phyloP scores from a whole-genome alignment of 768 basidiomycete species.

The Phylloporus arenicola region DNA sequence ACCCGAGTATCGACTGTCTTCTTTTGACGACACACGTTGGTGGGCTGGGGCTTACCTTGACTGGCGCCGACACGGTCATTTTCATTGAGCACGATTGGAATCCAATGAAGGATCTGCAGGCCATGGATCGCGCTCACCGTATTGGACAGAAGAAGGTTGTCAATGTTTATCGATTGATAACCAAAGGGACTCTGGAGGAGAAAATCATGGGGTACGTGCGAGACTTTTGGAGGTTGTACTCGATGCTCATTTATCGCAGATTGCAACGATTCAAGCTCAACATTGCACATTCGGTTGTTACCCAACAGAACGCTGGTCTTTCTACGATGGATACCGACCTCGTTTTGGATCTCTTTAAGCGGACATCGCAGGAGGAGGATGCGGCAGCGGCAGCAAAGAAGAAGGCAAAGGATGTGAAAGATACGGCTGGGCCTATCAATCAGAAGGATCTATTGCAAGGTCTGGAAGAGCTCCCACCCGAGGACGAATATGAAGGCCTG shows the following conservation, averaged over 20 bases:
- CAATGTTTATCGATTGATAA: conserved; percentile 96
- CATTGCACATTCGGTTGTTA: conserved; percentile 94
- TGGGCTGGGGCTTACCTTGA: conserved; percentile 90
- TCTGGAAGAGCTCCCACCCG: conserved; percentile 84
- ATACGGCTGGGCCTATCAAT: conserved; percentile 50
- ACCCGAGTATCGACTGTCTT: conserved; percentile 95
- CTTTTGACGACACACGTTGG: conserved; percentile 96
- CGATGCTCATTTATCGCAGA: conserved; percentile 37
- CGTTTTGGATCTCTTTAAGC: conserved; percentile 88
- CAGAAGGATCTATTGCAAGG: conserved; percentile 87
- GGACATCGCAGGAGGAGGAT: conserved; percentile 73
- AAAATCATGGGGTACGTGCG: conserved; percentile 95
- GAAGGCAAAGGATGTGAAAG: conserved; percentile 48
- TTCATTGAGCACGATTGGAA: conserved; percentile 99
- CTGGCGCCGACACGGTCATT: conserved; percentile 97
- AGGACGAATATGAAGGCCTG: conserved; percentile 87
- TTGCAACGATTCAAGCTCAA: conserved; percentile 98
- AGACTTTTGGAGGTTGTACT: background rate
- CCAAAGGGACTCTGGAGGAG: conserved; percentile 94
- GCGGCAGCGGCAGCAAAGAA: conserved; percentile 46
- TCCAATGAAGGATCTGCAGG: conserved; percentile 98
- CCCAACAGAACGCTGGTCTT: conserved; percentile 93
- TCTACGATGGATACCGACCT: conserved; percentile 96
- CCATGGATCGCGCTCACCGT: conserved; percentile 98
- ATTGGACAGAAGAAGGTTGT: conserved; percentile 99